Evolutionary conservation across 1,284 basidiomycete species (phyloP), one percentile per base, ranked within the genome.

Genomic region (Apiotrichum veenhuisii): DNA sequence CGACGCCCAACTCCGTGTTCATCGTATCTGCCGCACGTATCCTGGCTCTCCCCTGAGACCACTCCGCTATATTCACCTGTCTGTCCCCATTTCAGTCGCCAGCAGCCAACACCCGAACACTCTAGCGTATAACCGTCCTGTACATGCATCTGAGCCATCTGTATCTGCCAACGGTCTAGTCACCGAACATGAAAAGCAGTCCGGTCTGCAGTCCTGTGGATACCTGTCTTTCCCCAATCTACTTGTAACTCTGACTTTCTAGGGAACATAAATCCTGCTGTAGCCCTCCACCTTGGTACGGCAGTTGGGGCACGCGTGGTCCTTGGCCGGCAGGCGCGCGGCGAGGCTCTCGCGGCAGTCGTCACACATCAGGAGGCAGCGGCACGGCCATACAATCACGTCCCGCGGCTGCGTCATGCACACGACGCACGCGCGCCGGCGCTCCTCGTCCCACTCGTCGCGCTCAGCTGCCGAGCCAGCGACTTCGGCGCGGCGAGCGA

Each of bases 271-370:
- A 25, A 75, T 70, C 15, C 72, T 58, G 49, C 70, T 72, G 55
- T 69, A 75, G 5, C 73, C 73, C 9, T 74, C 73, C 12, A 75
- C 70, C 58, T 63, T 63, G 23, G 62, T 60, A 27, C 62, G 62
- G 54, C 62, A 63, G 54, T 60, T 60, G 27, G 75, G 75, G 53
- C 76, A 77, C 57, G 68, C 65, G 54, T 77, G 75, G 43, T 75
- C 68, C 40, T 68, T 65, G 17, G 72, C 64, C 7, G 68, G 40
- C 25, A 76, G 59, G 43, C 73, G 58, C 22, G 68, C 57, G 2
- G 76, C 75, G 7, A 77, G 60, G 57, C 66, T 72, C 45, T 75
- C 73, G 44, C 76, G 56, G 57, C 76, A 77, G 23, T 74, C 75
- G 54, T 70, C 67, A 61, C 74, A 75, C 54, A 76, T 52, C 11